Percentiles rank a stretch among this genome's conserved stretches.
Conservation (phyloP, 2,329 filamentous ascomycete genomes). For the Ceratocystis diversiconidia region DNA sequence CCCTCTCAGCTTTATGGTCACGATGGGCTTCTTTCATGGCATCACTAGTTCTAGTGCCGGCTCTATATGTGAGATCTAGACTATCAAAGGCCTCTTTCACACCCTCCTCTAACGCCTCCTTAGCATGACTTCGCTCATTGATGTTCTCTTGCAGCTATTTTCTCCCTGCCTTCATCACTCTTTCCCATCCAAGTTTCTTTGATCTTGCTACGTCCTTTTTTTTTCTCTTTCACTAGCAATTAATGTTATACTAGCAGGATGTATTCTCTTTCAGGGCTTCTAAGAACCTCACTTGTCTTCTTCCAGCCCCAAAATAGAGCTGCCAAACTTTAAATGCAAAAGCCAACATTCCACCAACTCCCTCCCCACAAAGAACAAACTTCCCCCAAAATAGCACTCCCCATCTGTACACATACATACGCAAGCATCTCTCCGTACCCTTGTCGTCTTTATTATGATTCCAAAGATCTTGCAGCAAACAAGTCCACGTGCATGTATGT, state of each 20-base stretch:
- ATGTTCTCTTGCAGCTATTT: too few relatives aligned
- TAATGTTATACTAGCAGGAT: background rate
- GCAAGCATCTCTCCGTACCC: background rate
- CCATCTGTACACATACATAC: background rate
- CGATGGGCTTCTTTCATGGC: background rate
- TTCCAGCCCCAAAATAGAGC: background rate
- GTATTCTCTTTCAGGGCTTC: background rate
- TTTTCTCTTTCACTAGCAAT: background rate
- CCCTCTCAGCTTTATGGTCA: background rate
- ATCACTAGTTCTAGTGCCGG: too few relatives aligned
- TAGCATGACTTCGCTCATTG: too few relatives aligned
- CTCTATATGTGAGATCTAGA: too few relatives aligned
- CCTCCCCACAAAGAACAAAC: background rate
- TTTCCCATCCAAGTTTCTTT: background rate
- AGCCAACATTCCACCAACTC: background rate
- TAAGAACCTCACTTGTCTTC: too few relatives aligned
- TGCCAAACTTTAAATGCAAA: background rate
- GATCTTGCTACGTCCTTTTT: background rate
- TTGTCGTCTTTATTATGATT: background rate
- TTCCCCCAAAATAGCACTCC: background rate
- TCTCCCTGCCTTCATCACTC: too few relatives aligned
- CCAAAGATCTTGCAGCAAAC: background rate
- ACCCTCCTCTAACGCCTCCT: too few relatives aligned
- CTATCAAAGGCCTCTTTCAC: too few relatives aligned
- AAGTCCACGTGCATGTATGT: background rate